Evolutionary conservation across 2,329 filamentous ascomycete species (phyloP), one percentile per base, ranked within the genome.

Genomic region (Monilinia polystroma): DNA sequence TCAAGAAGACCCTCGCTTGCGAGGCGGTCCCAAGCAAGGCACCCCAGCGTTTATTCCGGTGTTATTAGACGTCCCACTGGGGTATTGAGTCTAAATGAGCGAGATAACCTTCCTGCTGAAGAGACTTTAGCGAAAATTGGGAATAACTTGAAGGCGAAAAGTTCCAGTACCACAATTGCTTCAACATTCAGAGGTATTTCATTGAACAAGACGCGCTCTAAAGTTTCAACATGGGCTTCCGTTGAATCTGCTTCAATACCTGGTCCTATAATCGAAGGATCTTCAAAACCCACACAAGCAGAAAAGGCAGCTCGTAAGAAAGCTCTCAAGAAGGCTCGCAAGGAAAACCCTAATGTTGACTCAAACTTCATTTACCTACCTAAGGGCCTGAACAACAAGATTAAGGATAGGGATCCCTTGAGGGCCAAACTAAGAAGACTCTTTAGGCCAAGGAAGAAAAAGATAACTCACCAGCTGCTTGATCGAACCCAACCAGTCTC

Each of bases 321-420:
- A 8, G 58, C 58, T 23, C 16, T 62, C n/a, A 62, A 14, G 51
- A 32, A n/a, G 10, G 58, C 58, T 10, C 45, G 58, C 29, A 62
- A 51, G 18, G 23, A 57, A 35, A 64, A 64, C 18, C 26, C 23
- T 3, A 64, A 47, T 8, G 38, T 32, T 16, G 63, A 63, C 20
- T 38, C 38, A 1, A 18, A 47, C 2, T 54, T 66, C 35, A 18
- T 32, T 8, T 63, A 49, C 51, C 43, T 55, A 3, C 64, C 49
- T 16, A 45, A 35, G 23, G 64, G 57, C 3, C 14, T 66, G 3
- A 66, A 66, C 47, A 66, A 63, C 18, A 63, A 63, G 16, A 54
- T 55, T 8, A n/a, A n/a, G 29, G 18, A 63, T 4, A 62, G 11
- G 3, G 64, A 63, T 47, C 64, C 57, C 2, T 20, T 66, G 2